Conservation (phyloP, 805 yeast genomes). For the Saccharomyces eubayanus region DNA sequence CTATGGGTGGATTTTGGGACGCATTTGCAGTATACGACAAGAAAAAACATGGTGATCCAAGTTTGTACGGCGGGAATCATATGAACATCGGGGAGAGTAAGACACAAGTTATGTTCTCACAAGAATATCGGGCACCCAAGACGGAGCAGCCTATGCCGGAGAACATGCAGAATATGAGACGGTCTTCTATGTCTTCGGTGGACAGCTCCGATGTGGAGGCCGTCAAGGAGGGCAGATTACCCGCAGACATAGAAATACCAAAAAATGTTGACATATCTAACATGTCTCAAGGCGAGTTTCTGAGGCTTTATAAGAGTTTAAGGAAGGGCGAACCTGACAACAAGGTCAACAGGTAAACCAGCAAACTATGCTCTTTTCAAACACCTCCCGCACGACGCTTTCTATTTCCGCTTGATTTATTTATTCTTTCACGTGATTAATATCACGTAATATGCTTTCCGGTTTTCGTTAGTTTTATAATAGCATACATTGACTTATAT, state of each 20-base stretch:
- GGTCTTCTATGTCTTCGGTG: slow-evolving; percentile 5
- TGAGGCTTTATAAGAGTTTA: slow-evolving; percentile 14
- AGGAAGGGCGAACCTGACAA: slow-evolving; percentile 25
- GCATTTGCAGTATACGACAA: slow-evolving; percentile 29
- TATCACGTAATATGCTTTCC: not conserved
- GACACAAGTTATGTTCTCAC: slow-evolving; percentile 17
- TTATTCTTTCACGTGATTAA: not conserved
- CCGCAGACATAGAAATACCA: slow-evolving; percentile 3
- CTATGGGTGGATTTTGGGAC: slow-evolving; percentile 18
- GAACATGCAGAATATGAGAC: slow-evolving; percentile 1
- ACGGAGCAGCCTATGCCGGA: not conserved
- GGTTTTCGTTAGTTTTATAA: not conserved
- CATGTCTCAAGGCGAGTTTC: slow-evolving; percentile 19
- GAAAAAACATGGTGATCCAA: slow-evolving; percentile 24
- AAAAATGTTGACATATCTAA: slow-evolving; percentile 15
- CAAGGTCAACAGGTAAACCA: slow-evolving; percentile 11
- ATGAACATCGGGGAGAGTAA: slow-evolving; percentile 16
- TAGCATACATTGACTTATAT: not conserved
- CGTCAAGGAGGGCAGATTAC: not conserved
- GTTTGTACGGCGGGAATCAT: slow-evolving; percentile 14
- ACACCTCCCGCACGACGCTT: too few species aligned
- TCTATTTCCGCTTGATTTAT: not conserved
- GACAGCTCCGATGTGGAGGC: not conserved
- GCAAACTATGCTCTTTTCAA: not conserved
- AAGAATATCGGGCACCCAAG: slow-evolving; percentile 14